These are phyloP conservation scores for Hyparrhenia diplandra DNA, from an alignment of 176 grass and related monocot species.

Conservation along the genomic window DNA sequence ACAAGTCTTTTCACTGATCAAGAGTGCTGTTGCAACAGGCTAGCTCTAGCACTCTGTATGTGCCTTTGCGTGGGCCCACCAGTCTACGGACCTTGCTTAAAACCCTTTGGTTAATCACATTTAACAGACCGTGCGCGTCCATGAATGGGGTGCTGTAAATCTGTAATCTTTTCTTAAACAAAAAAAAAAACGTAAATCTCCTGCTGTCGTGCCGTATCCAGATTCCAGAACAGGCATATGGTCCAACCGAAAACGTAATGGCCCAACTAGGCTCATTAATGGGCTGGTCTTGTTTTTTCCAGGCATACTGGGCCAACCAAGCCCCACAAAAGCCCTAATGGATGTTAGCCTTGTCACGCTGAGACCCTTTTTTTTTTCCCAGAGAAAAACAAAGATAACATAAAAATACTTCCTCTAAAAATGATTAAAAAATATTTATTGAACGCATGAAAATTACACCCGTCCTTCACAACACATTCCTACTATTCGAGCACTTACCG, in stretches of 20 bases:
- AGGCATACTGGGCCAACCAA: neutral
- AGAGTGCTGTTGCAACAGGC: neutral
- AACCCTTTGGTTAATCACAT: neutral
- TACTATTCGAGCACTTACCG: neutral
- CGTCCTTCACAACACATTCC: no score
- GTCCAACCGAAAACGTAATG: neutral
- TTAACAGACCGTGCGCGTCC: neutral
- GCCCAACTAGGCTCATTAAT: neutral
- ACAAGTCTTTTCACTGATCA: neutral
- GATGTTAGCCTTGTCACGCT: neutral
- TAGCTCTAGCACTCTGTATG: neutral
- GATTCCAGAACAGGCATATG: neutral
- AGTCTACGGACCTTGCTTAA: constrained; percentile 5
- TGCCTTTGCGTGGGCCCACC: neutral
- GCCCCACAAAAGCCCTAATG: neutral
- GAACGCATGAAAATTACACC: no score
- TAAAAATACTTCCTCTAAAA: neutral
- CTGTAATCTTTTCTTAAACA: no score
- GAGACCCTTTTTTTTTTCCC: neutral
- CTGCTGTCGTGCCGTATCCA: neutral
- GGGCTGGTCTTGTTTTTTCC: neutral
- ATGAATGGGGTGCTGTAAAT: no score
- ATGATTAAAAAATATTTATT: neutral
- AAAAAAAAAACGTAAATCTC: no score
- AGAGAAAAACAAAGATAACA: no score